Conservation (phyloP, 1,139 yeast species). For the Yamadazyma mexicana region DNA sequence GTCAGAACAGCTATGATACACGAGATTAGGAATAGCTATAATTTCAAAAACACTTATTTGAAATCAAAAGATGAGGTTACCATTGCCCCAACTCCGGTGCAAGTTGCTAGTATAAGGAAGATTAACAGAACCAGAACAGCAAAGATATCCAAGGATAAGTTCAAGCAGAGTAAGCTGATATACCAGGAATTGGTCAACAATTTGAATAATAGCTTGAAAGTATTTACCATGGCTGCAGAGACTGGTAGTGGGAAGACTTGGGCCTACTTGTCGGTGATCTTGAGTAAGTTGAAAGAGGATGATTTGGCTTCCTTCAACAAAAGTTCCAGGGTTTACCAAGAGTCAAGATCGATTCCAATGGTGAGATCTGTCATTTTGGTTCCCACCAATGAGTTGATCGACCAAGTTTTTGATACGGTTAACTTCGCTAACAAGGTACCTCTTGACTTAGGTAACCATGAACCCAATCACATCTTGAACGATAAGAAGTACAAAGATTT, state of each 20-base stretch:
- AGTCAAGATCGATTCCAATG: conserved; percentile 34
- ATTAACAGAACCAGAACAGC: conserved; percentile 35
- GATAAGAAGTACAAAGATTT: conserved; percentile 23
- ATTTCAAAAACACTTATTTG: conserved; percentile 37
- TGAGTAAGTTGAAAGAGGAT: conserved; percentile 66
- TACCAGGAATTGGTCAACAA: conserved; percentile 31
- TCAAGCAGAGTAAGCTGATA: conserved; percentile 24
- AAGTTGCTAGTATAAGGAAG: conserved; percentile 46
- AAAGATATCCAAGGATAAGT: conserved; percentile 19
- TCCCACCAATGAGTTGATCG: conserved; percentile 88
- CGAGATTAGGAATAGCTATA: conserved; percentile 55
- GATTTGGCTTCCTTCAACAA: conserved; percentile 31
- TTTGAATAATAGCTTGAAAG: conserved; percentile 45
- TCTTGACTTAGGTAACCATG: conserved; percentile 20
- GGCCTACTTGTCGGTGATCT: conserved; percentile 78
- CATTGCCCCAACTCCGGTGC: conserved; percentile 44
- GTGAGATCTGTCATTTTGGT: conserved; percentile 72
- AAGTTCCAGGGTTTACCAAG: conserved; percentile 31
- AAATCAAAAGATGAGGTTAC: conserved; percentile 30
- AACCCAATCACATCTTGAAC: conserved; percentile 16
- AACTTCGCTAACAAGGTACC: conserved; percentile 32
- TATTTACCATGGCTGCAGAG: conserved; percentile 87
- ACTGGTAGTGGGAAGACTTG: conserved; percentile 97
- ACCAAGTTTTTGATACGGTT: conserved; percentile 67
- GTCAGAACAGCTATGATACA: conserved; percentile 63